Percentiles rank a stretch among this genome's conserved stretches.
phyloP scores from a whole-genome alignment of 441 rosid species.

The Bruguiera hainesii region DNA sequence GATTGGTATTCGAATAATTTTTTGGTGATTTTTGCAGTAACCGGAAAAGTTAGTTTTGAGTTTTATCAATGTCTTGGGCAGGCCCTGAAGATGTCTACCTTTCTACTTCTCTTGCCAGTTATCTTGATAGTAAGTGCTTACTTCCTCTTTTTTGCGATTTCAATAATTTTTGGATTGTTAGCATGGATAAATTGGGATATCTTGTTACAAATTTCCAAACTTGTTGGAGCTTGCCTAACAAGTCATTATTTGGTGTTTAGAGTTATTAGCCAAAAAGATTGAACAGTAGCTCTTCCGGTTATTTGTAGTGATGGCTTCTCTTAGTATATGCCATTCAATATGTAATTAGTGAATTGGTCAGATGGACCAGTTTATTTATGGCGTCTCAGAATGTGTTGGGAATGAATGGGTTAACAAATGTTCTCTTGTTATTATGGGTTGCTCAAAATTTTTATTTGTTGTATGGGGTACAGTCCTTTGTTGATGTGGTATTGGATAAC shows the following conservation, averaged over 20 bases:
- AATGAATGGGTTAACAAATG: too few species aligned
- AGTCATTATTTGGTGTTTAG: too few species aligned
- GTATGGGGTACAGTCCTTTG: too few species aligned
- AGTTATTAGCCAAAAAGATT: too few species aligned
- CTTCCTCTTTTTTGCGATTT: slow-evolving; percentile 1
- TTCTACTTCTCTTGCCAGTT: slow-evolving; percentile 96
- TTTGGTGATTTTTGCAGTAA: slow-evolving; percentile 40
- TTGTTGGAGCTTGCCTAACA: too few species aligned
- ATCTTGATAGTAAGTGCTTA: slow-evolving; percentile 80
- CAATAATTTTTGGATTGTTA: background rate
- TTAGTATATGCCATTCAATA: background rate
- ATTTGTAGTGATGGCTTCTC: too few species aligned
- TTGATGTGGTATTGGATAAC: background rate
- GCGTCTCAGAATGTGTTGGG: too few species aligned
- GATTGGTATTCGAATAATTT: slow-evolving; percentile 26
- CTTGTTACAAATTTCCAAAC: too few species aligned
- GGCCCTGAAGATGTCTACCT: slow-evolving; percentile 89
- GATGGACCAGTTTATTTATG: background rate
- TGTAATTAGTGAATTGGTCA: background rate
- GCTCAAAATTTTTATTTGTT: too few species aligned
- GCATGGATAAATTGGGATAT: background rate
- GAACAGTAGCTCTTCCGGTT: too few species aligned
- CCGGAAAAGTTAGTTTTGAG: slow-evolving; percentile 30
- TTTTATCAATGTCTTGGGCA: slow-evolving; percentile 88
- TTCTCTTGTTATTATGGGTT: too few species aligned